These are phyloP conservation scores for Boletus patriciae DNA, from an alignment of 768 basidiomycete genomes.

Conservation along the genomic window DNA sequence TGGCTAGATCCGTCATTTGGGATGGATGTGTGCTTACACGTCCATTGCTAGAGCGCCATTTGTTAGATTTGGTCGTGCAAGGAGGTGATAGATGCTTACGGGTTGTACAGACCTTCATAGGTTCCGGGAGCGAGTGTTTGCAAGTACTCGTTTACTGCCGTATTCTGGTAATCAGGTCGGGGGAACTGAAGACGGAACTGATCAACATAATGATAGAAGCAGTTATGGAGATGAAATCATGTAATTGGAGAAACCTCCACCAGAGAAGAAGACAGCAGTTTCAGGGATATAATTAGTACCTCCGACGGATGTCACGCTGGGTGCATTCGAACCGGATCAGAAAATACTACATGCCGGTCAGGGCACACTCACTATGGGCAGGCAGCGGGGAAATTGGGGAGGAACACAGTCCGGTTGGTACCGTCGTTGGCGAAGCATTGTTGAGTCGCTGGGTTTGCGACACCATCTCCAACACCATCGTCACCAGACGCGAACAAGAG, in stretches of 20 bases:
- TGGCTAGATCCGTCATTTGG: too few relatives aligned
- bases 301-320: conserved; percentile 71
- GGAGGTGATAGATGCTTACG: conserved; percentile 35
- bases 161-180: conserved; percentile 55
- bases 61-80: not conserved
- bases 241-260: conserved; percentile 73
- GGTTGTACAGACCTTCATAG: conserved; percentile 61
- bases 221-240: conserved; percentile 34
- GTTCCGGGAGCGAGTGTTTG: conserved; percentile 44
- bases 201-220: conserved; percentile 3
- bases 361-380: conserved; percentile 50
- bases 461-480: conserved; percentile 63
- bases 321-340: not conserved
- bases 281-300: conserved; percentile 63
- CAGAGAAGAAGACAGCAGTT: conserved; percentile 58
- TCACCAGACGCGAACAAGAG: conserved; percentile 69
- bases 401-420: conserved; percentile 51
- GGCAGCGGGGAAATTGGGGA: conserved; percentile 59
- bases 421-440: conserved; percentile 61
- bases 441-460: conserved; percentile 51
- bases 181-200: conserved; percentile 39
- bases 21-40: conserved; percentile 41
- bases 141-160: conserved; percentile 46
- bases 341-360: not conserved
- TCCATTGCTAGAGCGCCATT: conserved; percentile 40